Percentiles rank a stretch among this genome's conserved stretches.
These are phyloP conservation scores for Kwoniella shandongensis DNA, from an alignment of 768 basidiomycete species.

Conservation along the genomic window DNA sequence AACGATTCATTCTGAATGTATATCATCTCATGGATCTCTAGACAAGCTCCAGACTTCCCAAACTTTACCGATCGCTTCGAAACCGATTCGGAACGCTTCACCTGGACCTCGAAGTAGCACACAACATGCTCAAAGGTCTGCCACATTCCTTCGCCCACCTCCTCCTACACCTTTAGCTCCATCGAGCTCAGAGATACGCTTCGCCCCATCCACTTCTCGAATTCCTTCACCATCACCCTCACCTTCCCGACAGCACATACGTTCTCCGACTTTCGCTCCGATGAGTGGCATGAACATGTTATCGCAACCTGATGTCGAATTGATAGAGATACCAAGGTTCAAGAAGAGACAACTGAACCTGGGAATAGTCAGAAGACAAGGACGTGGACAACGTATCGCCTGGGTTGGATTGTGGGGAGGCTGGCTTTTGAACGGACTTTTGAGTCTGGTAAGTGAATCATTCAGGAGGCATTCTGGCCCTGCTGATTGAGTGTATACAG, in stretches of 20 bases:
- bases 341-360: constrained; percentile 43
- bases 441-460: constrained; percentile 34
- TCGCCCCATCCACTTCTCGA: constrained; percentile 12
- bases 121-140: constrained; percentile 1
- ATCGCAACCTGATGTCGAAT: constrained; percentile 5
- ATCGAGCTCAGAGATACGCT: constrained; percentile 9
- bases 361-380: constrained; percentile 29
- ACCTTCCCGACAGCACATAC: background rate
- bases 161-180: constrained; percentile 24
- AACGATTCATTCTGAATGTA: background rate
- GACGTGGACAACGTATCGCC: constrained; percentile 21
- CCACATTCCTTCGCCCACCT: constrained; percentile 21
- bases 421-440: constrained; percentile 29
- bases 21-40: constrained; percentile 24
- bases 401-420: constrained; percentile 31
- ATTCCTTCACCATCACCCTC: constrained; percentile 13
- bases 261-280: constrained; percentile 5
- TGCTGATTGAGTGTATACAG: constrained; percentile 28
- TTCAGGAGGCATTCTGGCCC: too few species aligned
- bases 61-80: background rate
- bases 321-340: constrained; percentile 48
- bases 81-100: too few species aligned
- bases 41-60: constrained; percentile 15
- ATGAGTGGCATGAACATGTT: constrained; percentile 3
- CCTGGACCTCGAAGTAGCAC: too few species aligned